These are phyloP conservation scores for Taiozyma onychis DNA, from an alignment of 1,139 yeast species.

Conservation along the genomic window DNA sequence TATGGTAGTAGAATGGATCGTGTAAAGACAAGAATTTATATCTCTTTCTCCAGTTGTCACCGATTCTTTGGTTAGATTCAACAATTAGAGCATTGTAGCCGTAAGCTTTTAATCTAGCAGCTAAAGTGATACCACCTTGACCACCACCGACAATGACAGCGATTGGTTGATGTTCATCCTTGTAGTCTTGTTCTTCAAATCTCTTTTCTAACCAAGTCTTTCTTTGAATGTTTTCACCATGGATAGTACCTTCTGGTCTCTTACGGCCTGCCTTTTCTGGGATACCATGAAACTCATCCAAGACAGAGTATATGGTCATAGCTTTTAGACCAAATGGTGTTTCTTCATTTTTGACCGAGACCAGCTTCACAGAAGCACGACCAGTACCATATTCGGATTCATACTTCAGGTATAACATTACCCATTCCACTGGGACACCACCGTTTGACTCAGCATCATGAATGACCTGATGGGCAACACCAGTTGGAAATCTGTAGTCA, in stretches of 20 bases:
- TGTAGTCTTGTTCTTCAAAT: constrained; percentile 25
- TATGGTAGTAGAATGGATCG: too few species aligned
- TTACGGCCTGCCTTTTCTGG: constrained; percentile 31
- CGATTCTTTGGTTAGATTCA: constrained; percentile 32
- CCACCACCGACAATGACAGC: constrained; percentile 42
- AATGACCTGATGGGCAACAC: constrained; percentile 24
- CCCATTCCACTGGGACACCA: constrained; percentile 30
- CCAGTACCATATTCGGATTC: constrained; percentile 31
- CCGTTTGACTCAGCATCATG: constrained; percentile 25
- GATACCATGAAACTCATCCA: constrained; percentile 30
- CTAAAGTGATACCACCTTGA: constrained; percentile 37
- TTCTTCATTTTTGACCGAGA: constrained; percentile 26
- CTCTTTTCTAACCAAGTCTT: constrained; percentile 30
- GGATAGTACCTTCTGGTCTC: constrained; percentile 35
- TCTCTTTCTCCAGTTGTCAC: constrained; percentile 42
- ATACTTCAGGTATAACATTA: constrained; percentile 30
- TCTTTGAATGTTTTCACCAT: constrained; percentile 32
- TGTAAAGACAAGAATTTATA: constrained; percentile 32
- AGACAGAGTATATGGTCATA: constrained; percentile 30
- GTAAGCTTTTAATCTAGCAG: constrained; percentile 36
- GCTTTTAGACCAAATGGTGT: constrained; percentile 29
- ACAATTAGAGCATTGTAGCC: constrained; percentile 35
- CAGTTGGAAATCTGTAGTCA: constrained; percentile 27
- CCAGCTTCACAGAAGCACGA: constrained; percentile 29
- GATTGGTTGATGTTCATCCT: constrained; percentile 30